Conservation (phyloP, 805 yeast genomes). For the Nakazawaea pomicola region DNA sequence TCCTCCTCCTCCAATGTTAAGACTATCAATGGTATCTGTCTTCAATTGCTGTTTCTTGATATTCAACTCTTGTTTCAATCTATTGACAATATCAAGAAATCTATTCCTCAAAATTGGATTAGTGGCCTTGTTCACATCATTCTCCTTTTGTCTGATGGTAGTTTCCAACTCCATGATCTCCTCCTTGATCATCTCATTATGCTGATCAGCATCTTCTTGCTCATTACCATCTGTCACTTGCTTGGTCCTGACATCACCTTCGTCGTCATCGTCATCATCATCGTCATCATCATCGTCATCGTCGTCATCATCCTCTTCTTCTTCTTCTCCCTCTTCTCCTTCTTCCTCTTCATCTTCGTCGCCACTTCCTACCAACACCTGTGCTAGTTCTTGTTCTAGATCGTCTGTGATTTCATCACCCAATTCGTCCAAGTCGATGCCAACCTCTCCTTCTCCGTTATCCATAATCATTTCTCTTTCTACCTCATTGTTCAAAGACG, state of each 20-base stretch:
- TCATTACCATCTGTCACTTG: slow-evolving; percentile 46
- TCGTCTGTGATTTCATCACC: slow-evolving; percentile 12
- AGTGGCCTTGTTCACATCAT: slow-evolving; percentile 65
- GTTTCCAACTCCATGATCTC: slow-evolving; percentile 78
- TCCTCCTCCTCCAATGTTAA: slow-evolving; percentile 29
- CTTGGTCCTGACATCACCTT: slow-evolving; percentile 44
- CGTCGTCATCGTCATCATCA: slow-evolving; percentile 48
- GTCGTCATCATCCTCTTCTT: slow-evolving; percentile 38
- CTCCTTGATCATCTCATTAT: slow-evolving; percentile 72
- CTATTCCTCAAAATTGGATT: slow-evolving; percentile 86
- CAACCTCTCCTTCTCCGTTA: slow-evolving; percentile 15
- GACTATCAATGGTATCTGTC: slow-evolving; percentile 21
- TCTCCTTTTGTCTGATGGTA: slow-evolving; percentile 71
- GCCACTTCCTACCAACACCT: slow-evolving; percentile 8
- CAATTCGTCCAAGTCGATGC: slow-evolving; percentile 18
- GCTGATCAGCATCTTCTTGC: slow-evolving; percentile 49
- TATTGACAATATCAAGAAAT: slow-evolving; percentile 72
- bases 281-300: slow-evolving; percentile 45
- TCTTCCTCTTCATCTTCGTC: slow-evolving; percentile 28
- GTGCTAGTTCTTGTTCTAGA: slow-evolving; percentile 11
- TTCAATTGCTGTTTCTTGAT: slow-evolving; percentile 66
- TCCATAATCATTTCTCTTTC: slow-evolving; percentile 28
- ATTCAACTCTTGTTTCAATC: slow-evolving; percentile 77
- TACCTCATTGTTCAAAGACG: slow-evolving; percentile 15
- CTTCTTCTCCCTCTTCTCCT: slow-evolving; percentile 42